phyloP scores from a whole-genome alignment of 2,329 filamentous ascomycete genomes.

The Venturia aucupariae region DNA sequence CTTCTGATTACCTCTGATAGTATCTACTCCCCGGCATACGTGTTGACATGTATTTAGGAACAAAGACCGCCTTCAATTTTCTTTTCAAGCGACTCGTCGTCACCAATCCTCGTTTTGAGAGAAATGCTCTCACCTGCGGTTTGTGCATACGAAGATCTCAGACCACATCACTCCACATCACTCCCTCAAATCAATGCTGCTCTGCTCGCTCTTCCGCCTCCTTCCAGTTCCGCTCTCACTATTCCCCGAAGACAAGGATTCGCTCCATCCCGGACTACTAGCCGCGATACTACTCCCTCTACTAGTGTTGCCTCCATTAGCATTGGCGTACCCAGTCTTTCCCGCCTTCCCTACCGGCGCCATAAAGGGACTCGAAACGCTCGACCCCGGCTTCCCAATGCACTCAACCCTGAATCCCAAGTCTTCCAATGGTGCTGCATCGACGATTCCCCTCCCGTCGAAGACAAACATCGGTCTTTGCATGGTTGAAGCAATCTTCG shows the following conservation, averaged over 20 bases:
- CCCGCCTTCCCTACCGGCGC: neutral
- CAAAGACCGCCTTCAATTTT: too few species aligned
- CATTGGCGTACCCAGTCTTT: neutral
- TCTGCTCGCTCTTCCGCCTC: slow-evolving; percentile 2
- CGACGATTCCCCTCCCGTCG: slow-evolving; percentile 29
- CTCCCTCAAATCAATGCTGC: slow-evolving; percentile 7
- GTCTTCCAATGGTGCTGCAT: slow-evolving; percentile 22
- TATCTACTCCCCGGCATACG: too few species aligned
- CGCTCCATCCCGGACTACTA: slow-evolving; percentile 9
- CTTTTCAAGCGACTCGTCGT: too few species aligned
- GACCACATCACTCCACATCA: slow-evolving; percentile 1
- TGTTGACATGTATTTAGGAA: too few species aligned
- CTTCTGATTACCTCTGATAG: too few species aligned
- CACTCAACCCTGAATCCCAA: slow-evolving; percentile 29
- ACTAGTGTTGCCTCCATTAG: neutral
- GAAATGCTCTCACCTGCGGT: too few species aligned
- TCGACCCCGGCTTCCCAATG: slow-evolving; percentile 23
- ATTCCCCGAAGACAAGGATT: neutral
- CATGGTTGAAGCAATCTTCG: slow-evolving; percentile 24
- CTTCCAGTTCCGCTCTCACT: slow-evolving; percentile 1
- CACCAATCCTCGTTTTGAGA: too few species aligned
- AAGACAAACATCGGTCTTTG: slow-evolving; percentile 27
- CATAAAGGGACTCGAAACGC: neutral
- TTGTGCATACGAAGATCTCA: too few species aligned
- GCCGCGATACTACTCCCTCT: neutral